Base-by-base conservation (phyloP, 306 rosid genomes). In the Mimosa bimucronata region DNA sequence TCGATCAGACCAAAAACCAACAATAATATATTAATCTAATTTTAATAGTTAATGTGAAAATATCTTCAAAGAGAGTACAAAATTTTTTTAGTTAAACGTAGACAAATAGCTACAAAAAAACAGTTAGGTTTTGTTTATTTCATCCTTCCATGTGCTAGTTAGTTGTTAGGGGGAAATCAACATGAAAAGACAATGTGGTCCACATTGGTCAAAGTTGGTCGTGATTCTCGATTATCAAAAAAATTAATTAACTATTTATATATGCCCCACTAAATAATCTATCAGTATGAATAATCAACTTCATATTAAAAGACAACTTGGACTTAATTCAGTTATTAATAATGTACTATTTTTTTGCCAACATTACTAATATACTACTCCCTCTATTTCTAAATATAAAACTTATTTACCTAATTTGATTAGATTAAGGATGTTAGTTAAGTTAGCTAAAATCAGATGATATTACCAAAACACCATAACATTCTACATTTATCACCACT, bases 201-300 rank as follows among this genome's bases (percentile, higher is more conserved):
- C 42, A 40, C 76, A 75, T 16, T 61, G 78, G 62, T 64, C 74
- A 73, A 77, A 80, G 82, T 67, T 85, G 80, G 74, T 77, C 29
- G 50, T 15, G 76, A 65, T 76, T 30, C 69, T 73, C 69, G 69
- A 31, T 67, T 68, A 37, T 40, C 64, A n/a, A n/a, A 55, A 52
- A 19, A 53, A n/a, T 16, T 52, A 55, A 1, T 55, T 55, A n/a
- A 21, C 4, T 55, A 55, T 8, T 55, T 21, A 8, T n/a, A 18
- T 53, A 53, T 7, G 12, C 26, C 26, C 28, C 26, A 7, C 26
- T 7, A n/a, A 52, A 60, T 62, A 67, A 68, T 53, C 25, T n/a
- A 34, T 34, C 38, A 34, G 38, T 34, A 34, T 34, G 26, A 53
- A 11, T 3, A 13, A 0, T n/a, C n/a, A 74, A 50, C 44, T 78